A percentile compares a stretch with the other conserved stretches of the same genome.
phyloP scores from a whole-genome alignment of 2,329 filamentous ascomycete genomes.

The Trichoderma atroviride region DNA sequence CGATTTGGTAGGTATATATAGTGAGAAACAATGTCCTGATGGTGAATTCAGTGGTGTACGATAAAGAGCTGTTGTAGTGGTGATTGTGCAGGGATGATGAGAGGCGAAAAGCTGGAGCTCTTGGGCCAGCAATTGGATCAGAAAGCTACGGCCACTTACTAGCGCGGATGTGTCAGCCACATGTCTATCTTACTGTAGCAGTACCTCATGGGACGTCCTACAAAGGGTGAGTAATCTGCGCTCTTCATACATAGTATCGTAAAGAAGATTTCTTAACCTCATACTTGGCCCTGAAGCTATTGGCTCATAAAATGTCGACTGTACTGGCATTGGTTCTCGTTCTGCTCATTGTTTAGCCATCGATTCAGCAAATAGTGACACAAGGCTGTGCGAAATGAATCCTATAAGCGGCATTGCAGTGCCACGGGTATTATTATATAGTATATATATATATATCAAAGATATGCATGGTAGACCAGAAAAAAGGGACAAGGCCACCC shows the following conservation, averaged over 20 bases:
- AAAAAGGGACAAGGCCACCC: not conserved
- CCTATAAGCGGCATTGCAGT: slow-evolving; percentile 15
- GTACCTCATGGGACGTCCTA: too few relatives aligned
- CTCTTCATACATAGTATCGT: not conserved
- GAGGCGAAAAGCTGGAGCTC: slow-evolving; percentile 13
- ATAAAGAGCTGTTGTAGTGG: not conserved
- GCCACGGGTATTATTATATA: slow-evolving; percentile 17
- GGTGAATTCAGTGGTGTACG: not conserved
- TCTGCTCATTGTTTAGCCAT: not conserved
- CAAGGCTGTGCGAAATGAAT: slow-evolving; percentile 7
- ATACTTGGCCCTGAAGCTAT: not conserved
- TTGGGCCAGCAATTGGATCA: slow-evolving; percentile 5
- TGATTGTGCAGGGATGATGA: not conserved
- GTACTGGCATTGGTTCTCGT: not conserved
- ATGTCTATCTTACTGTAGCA: not conserved
- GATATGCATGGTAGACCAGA: slow-evolving; percentile 1
- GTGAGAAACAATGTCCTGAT: not conserved
- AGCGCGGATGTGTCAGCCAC: slow-evolving; percentile 28
- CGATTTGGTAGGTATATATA: too few relatives aligned
- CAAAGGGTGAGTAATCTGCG: not conserved
- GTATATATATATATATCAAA: slow-evolving; percentile 4
- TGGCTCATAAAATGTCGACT: not conserved
- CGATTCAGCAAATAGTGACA: not conserved
- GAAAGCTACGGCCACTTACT: slow-evolving; percentile 27
- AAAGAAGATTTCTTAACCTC: not conserved